Conservation (phyloP, 73 alveolate species). For the Stentor coeruleus region DNA sequence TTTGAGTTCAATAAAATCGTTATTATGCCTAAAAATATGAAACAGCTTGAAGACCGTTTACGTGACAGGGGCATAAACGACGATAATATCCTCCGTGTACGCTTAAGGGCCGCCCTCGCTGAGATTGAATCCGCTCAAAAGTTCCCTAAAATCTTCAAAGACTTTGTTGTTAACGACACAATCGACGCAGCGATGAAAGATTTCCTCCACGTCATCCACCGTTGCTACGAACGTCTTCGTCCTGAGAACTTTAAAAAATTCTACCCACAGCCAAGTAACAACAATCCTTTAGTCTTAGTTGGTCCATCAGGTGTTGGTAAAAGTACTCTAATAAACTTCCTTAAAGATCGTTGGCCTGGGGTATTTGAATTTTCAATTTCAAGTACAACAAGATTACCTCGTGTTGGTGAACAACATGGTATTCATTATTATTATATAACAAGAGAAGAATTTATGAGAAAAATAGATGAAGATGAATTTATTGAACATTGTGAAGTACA, state of each 20-base stretch:
- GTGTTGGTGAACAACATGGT: constrained; percentile 84
- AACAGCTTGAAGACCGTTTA: constrained; percentile 69
- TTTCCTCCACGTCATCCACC: not conserved
- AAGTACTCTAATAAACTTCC: constrained; percentile 60
- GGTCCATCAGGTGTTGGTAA: constrained; percentile 97
- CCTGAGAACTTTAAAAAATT: constrained; percentile 79
- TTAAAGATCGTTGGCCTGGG: constrained; percentile 59
- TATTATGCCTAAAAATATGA: constrained; percentile 76
- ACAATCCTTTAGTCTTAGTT: constrained; percentile 68
- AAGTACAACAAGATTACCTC: constrained; percentile 72
- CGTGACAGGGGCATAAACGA: constrained; percentile 55
- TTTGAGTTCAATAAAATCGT: constrained; percentile 73
- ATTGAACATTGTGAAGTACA: constrained; percentile 77
- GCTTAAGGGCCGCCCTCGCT: constrained; percentile 7
- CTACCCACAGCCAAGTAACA: constrained; percentile 76
- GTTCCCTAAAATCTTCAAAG: not conserved
- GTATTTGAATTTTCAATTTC: constrained; percentile 62
- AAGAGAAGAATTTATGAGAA: constrained; percentile 65
- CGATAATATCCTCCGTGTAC: constrained; percentile 11
- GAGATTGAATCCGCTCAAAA: constrained; percentile 11
- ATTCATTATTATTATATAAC: constrained; percentile 73
- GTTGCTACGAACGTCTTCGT: constrained; percentile 5
- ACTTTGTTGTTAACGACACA: not conserved
- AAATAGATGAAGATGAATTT: constrained; percentile 57
- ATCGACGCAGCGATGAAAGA: not conserved